A percentile compares a stretch with the other conserved stretches of the same genome.
Evolutionary conservation across 2,329 filamentous ascomycete genomes (phyloP).

Genomic region (Malbranchea zuffiana): DNA sequence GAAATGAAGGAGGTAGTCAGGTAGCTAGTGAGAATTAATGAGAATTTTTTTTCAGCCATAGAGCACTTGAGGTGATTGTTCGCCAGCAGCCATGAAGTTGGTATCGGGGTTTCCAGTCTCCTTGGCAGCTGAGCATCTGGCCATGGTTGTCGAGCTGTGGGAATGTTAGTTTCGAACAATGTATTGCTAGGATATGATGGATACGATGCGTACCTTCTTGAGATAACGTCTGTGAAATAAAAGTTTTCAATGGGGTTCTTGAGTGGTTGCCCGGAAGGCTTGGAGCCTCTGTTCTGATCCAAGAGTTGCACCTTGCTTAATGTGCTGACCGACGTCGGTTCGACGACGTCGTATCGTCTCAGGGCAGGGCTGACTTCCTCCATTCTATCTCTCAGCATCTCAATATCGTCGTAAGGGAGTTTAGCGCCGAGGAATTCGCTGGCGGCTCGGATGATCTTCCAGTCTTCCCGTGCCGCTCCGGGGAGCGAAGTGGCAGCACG

Average conservation of each 20-base stretch:
- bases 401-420: conserved; percentile 86
- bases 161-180: conserved; percentile 4
- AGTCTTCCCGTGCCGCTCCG: conserved; percentile 85
- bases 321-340: conserved; percentile 60
- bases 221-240: conserved; percentile 96
- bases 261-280: conserved; percentile 60
- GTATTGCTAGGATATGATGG: conserved; percentile 5
- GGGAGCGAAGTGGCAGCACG: conserved; percentile 79
- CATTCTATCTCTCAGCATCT: conserved; percentile 83
- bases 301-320: conserved; percentile 91
- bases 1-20: conserved; percentile 13
- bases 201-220: conserved; percentile 61
- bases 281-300: conserved; percentile 85
- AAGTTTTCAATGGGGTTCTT: conserved; percentile 89
- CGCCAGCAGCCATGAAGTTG: conserved; percentile 66
- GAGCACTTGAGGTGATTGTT: conserved; percentile 20
- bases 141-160: conserved; percentile 88
- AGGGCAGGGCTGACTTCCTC: conserved; percentile 86
- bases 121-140: conserved; percentile 89
- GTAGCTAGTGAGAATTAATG: neutral
- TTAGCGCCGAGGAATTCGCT: conserved; percentile 83
- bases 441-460: conserved; percentile 93
- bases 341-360: conserved; percentile 79
- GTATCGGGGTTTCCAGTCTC: conserved; percentile 65
- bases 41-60: conserved; percentile 10